These are phyloP conservation scores for Rhododendron molle DNA, from an alignment of 148 eudicot genomes.

Conservation along the genomic window DNA sequence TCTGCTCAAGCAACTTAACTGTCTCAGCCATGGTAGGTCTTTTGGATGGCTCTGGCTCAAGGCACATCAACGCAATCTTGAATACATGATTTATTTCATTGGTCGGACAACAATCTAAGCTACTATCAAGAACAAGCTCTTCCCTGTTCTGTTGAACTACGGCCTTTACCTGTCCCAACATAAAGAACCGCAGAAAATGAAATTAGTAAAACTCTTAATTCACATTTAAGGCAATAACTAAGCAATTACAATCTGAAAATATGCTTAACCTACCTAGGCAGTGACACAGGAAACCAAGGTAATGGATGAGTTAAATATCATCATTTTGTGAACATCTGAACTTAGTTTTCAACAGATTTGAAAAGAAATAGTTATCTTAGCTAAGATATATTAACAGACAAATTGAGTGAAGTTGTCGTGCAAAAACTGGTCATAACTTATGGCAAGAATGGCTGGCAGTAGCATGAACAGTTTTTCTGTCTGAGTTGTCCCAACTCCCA, in stretches of 20 bases:
- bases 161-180: slow-evolving; percentile 63
- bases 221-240: neutral
- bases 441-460: neutral
- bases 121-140: slow-evolving; percentile 63
- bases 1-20: slow-evolving; percentile 65
- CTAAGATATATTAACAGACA: neutral
- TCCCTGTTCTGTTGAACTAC: slow-evolving; percentile 66
- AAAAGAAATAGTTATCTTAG: neutral
- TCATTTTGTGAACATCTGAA: neutral
- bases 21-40: slow-evolving; percentile 81
- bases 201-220: neutral
- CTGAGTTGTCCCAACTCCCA: neutral
- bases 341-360: neutral
- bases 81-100: slow-evolving; percentile 59
- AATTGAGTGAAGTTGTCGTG: neutral
- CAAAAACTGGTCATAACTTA: neutral
- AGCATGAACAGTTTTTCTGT: neutral
- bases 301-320: neutral
- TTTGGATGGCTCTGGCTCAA: slow-evolving; percentile 59
- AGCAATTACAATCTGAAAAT: neutral
- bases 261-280: neutral
- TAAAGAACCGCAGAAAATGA: neutral
- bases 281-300: neutral
- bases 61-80: slow-evolving; percentile 65
- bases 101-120: slow-evolving; percentile 42